phyloP scores from a whole-genome alignment of 2,329 filamentous ascomycete genomes.

The Tolypocladium album region DNA sequence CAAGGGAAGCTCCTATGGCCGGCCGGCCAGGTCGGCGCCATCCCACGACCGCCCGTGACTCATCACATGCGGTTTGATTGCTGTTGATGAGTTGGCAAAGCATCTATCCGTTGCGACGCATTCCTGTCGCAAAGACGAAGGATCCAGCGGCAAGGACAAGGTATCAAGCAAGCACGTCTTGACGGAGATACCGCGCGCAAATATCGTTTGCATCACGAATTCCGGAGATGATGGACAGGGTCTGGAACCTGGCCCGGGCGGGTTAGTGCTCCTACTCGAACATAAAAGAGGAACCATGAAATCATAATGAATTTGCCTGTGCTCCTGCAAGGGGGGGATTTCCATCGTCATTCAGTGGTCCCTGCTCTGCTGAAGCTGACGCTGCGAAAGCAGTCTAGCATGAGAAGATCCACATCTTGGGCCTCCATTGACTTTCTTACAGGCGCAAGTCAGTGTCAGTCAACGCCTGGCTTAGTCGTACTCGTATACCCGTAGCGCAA shows the following conservation, averaged over 20 bases:
- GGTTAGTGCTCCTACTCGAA: not conserved
- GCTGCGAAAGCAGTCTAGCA: not conserved
- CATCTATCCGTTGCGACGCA: not conserved
- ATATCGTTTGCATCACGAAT: not conserved
- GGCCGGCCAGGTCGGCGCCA: not conserved
- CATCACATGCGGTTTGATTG: not conserved
- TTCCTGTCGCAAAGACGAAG: not conserved
- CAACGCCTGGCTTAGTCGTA: not conserved
- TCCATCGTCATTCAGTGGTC: not conserved
- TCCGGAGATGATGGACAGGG: constrained; percentile 4
- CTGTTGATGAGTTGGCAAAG: not conserved
- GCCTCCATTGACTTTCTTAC: not conserved
- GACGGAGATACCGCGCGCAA: not conserved
- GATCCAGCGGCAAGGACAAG: not conserved
- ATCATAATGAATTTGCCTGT: constrained; percentile 4
- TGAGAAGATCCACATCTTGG: not conserved
- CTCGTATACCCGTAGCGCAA: not conserved
- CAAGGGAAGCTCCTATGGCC: not conserved
- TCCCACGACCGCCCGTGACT: not conserved
- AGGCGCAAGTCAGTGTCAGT: not conserved
- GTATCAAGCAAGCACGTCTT: not conserved
- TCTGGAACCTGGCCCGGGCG: not conserved
- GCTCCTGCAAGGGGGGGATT: not conserved
- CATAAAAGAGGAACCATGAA: constrained; percentile 1
- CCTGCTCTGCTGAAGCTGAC: not conserved